Percentiles rank a stretch among this genome's conserved stretches.
Evolutionary conservation across 805 yeast species (phyloP).

Genomic region (Grigorovia humatica): DNA sequence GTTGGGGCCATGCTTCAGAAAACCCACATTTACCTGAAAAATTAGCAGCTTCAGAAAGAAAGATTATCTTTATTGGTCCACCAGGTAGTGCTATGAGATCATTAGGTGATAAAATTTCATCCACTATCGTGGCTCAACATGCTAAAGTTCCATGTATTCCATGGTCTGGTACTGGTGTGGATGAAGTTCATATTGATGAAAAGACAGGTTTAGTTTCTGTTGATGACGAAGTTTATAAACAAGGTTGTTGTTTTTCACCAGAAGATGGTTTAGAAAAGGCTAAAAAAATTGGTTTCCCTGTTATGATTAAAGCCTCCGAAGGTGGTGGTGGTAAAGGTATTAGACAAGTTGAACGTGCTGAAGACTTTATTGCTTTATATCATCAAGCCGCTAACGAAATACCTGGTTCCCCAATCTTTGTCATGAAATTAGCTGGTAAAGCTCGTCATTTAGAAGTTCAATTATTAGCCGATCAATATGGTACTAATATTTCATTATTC

Average conservation of each 20-base stretch:
- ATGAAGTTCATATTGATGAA: slow-evolving; percentile 60
- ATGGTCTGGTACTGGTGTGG: slow-evolving; percentile 98
- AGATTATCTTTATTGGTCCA: slow-evolving; percentile 92
- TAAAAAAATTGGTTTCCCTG: slow-evolving; percentile 86
- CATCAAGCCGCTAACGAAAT: slow-evolving; percentile 95
- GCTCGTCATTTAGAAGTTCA: slow-evolving; percentile 99
- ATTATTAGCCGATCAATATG: slow-evolving; percentile 94
- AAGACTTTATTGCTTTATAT: slow-evolving; percentile 65
- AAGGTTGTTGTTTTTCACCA: slow-evolving; percentile 81
- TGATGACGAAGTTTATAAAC: slow-evolving; percentile 65
- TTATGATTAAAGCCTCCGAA: slow-evolving; percentile 98
- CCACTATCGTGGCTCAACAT: slow-evolving; percentile 98
- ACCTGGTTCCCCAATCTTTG: slow-evolving; percentile 97
- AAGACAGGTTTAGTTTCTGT: slow-evolving; percentile 79
- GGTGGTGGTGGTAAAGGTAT: slow-evolving; percentile 99
- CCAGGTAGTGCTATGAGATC: slow-evolving; percentile 99
- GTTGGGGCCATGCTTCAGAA: slow-evolving; percentile 99
- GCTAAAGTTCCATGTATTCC: slow-evolving; percentile 98
- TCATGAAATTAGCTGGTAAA: slow-evolving; percentile 93
- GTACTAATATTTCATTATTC: slow-evolving; percentile 91
- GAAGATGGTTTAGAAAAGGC: slow-evolving; percentile 88
- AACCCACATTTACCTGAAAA: slow-evolving; percentile 90
- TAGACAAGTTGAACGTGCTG: slow-evolving; percentile 83
- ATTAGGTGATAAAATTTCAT: slow-evolving; percentile 95
- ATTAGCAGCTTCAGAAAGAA: slow-evolving; percentile 86